Evolutionary conservation across 2,329 filamentous ascomycete genomes (phyloP).

Genomic region (Verticillium longisporum): DNA sequence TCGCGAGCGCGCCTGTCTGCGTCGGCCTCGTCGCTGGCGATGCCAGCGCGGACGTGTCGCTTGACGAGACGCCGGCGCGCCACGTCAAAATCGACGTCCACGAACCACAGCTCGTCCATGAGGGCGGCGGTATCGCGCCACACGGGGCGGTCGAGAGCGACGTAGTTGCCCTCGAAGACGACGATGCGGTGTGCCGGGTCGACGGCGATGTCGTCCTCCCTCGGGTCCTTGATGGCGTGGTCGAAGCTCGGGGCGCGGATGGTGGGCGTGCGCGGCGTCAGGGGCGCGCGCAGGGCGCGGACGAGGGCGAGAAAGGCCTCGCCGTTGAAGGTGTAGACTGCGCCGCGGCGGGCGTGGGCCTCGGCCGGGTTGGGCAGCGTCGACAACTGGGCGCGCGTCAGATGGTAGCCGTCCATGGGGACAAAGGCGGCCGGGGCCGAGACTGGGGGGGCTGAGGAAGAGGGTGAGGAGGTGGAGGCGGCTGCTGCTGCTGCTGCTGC

Average conservation of each 20-base stretch:
- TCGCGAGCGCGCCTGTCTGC: conserved; percentile 68
- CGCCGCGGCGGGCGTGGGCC: conserved; percentile 78
- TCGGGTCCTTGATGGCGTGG: conserved; percentile 74
- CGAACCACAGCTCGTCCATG: conserved; percentile 75
- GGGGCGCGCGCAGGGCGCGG: conserved; percentile 51
- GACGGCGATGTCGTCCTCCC: conserved; percentile 59
- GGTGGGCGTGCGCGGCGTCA: conserved; percentile 43
- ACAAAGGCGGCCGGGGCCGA: conserved; percentile 60
- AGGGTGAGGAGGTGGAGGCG: conserved; percentile 1
- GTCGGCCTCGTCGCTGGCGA: conserved; percentile 62
- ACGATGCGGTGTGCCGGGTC: conserved; percentile 56
- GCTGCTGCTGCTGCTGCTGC: conserved; percentile 28
- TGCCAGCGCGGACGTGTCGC: conserved; percentile 75
- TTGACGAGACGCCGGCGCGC: conserved; percentile 65
- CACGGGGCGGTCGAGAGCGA: conserved; percentile 56
- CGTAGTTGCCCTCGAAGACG: conserved; percentile 74
- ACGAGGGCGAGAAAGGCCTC: conserved; percentile 64
- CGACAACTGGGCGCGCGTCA: conserved; percentile 74
- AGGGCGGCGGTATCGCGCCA: conserved; percentile 61
- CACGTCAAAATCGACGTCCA: conserved; percentile 65
- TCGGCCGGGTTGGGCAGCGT: conserved; percentile 70
- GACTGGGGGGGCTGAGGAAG: no score
- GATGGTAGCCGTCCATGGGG: conserved; percentile 95
- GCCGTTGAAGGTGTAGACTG: conserved; percentile 92
- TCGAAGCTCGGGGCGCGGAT: conserved; percentile 76